A percentile compares a stretch with the other conserved stretches of the same genome.
phyloP scores from a whole-genome alignment of 2,329 filamentous ascomycete species.

The Botryotinia convoluta region DNA sequence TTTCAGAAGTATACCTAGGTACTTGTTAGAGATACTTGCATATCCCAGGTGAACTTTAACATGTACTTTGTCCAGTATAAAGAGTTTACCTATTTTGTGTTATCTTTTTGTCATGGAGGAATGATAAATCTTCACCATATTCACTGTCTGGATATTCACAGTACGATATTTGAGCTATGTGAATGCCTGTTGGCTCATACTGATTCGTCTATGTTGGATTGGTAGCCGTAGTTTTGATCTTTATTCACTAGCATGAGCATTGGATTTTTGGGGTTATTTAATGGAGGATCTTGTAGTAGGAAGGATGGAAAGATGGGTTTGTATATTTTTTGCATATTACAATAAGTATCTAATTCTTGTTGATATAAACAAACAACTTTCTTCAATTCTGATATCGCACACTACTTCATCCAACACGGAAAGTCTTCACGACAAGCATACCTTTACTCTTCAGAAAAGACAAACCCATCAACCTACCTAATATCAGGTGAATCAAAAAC shows the following conservation, averaged over 20 bases:
- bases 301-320: neutral
- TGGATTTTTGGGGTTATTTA: neutral
- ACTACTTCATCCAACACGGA: neutral
- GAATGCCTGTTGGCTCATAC: neutral
- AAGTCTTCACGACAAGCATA: neutral
- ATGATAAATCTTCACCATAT: neutral
- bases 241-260: neutral
- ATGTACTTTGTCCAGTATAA: neutral
- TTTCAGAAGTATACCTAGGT: too few species aligned
- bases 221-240: neutral
- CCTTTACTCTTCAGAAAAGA: neutral
- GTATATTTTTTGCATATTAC: rapidly evolving
- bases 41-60: rapidly evolving
- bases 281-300: too few species aligned
- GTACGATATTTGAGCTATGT: neutral
- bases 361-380: neutral
- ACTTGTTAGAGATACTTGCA: neutral
- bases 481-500: neutral
- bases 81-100: neutral
- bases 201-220: neutral
- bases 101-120: neutral
- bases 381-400: neutral
- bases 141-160: neutral
- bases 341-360: neutral
- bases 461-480: neutral